Percentiles rank a stretch among this genome's conserved stretches.
Conservation (phyloP, 305 asterid species). For the Solanum aculeatissimum region DNA sequence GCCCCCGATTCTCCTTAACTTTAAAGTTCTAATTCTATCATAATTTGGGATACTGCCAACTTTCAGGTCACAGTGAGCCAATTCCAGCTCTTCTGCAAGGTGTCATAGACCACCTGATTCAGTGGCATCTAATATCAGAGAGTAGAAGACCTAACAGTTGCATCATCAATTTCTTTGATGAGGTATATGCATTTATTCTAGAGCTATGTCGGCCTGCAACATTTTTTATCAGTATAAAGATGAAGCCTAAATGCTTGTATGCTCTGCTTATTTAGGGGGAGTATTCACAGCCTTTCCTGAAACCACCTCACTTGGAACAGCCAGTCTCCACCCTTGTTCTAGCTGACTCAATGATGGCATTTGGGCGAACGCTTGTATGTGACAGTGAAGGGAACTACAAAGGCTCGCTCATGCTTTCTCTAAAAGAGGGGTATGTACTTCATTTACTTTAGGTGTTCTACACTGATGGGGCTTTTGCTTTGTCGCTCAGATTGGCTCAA, state of each 20-base stretch:
- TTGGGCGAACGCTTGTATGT: conserved; percentile 65
- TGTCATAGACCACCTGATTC: conserved; percentile 70
- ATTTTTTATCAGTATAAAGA: background rate
- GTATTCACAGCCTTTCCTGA: conserved; percentile 87
- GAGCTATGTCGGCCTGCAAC: background rate
- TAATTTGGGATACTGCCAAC: background rate
- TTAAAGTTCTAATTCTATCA: background rate
- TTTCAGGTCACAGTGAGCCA: conserved; percentile 65
- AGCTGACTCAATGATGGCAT: conserved; percentile 81
- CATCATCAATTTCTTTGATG: conserved; percentile 90
- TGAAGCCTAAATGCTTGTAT: background rate
- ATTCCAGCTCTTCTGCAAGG: conserved; percentile 72
- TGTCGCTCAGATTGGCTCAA: background rate
- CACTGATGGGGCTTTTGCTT: background rate
- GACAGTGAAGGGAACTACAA: conserved; percentile 72
- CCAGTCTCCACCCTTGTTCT: conserved; percentile 83
- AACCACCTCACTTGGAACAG: conserved; percentile 94
- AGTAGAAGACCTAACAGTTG: conserved; percentile 78
- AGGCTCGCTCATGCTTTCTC: conserved; percentile 77
- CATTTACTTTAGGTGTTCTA: background rate
- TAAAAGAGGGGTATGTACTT: conserved; percentile 63
- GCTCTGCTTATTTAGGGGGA: conserved; percentile 47
- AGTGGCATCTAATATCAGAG: conserved; percentile 76
- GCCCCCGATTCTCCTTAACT: background rate
- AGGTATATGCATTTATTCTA: conserved; percentile 26